phyloP scores from a whole-genome alignment of 192 early-diverging fungal genomes.

The Coemansia javaensis region DNA sequence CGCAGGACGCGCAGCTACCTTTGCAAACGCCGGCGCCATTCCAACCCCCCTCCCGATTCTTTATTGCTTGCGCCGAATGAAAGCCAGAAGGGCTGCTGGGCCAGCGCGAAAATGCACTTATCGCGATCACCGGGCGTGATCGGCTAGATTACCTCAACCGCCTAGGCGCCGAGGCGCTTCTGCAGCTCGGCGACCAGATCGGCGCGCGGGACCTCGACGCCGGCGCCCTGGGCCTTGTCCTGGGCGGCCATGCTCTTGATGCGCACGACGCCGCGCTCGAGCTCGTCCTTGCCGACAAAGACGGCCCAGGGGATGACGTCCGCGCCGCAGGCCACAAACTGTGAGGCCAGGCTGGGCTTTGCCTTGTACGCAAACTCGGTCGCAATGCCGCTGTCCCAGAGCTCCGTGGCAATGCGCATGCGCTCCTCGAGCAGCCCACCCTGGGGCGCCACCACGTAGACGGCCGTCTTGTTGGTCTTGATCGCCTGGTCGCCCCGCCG shows the following conservation, averaged over 20 bases:
- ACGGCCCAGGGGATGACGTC: slow-evolving; percentile 88
- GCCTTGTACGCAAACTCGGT: slow-evolving; percentile 90
- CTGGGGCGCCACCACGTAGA: slow-evolving; percentile 77
- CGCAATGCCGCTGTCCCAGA: slow-evolving; percentile 90
- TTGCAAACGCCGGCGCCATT: slow-evolving; percentile 8
- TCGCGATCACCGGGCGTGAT: too few species aligned
- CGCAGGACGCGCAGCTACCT: too few species aligned
- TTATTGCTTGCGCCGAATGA: too few species aligned
- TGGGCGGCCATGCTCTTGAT: slow-evolving; percentile 73
- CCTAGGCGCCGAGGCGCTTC: slow-evolving; percentile 52
- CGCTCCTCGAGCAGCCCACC: slow-evolving; percentile 84
- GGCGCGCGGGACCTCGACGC: slow-evolving; percentile 51
- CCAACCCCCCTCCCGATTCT: too few species aligned
- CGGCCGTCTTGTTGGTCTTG: slow-evolving; percentile 74
- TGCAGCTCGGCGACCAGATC: slow-evolving; percentile 64
- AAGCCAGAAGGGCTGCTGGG: too few species aligned
- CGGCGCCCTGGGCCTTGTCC: slow-evolving; percentile 32
- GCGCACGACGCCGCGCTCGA: slow-evolving; percentile 74
- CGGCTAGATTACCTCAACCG: background rate
- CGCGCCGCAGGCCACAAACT: slow-evolving; percentile 76
- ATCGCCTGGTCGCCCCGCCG: slow-evolving; percentile 57
- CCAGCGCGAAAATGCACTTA: background rate
- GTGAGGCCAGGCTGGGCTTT: slow-evolving; percentile 75
- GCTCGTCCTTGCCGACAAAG: slow-evolving; percentile 79
- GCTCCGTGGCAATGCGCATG: slow-evolving; percentile 77